Percentiles rank a stretch among this genome's conserved stretches.
Evolutionary conservation across 495 filamentous ascomycete genomes (phyloP).

Genomic region (Apodospora peruviana): DNA sequence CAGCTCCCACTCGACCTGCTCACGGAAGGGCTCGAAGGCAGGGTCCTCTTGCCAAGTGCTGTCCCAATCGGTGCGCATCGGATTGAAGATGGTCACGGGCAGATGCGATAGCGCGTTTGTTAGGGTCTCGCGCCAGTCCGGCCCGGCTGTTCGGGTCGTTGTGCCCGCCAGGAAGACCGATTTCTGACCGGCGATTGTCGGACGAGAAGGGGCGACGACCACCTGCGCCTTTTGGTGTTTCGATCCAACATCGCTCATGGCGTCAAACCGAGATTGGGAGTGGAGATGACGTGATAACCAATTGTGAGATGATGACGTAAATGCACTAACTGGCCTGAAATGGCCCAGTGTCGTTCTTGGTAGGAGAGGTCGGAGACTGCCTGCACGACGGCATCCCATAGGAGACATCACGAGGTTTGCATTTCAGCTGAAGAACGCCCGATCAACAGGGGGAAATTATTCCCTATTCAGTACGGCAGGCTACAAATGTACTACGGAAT

Average conservation of each 20-base stretch:
- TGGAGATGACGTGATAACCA: no score
- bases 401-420: no score
- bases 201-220: slow-evolving; percentile 27
- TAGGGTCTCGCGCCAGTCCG: slow-evolving; percentile 39
- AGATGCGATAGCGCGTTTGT: slow-evolving; percentile 25
- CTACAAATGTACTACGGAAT: no score
- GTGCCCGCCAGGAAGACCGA: slow-evolving; percentile 42
- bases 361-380: no score
- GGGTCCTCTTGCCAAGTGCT: slow-evolving; percentile 43
- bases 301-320: no score
- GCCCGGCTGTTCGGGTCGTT: slow-evolving; percentile 19
- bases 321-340: no score
- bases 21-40: slow-evolving; percentile 33
- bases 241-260: neutral
- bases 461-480: no score
- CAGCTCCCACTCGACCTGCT: slow-evolving; percentile 58
- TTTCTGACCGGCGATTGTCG: slow-evolving; percentile 14
- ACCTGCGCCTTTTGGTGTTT: slow-evolving; percentile 19
- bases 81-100: slow-evolving; percentile 56
- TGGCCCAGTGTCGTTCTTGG: no score
- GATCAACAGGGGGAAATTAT: no score
- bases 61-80: slow-evolving; percentile 51
- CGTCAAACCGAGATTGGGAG: no score
- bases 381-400: no score
- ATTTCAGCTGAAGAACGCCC: no score